Evolutionary conservation across 1,284 basidiomycete genomes (phyloP).

Genomic region (Inonotus hispidus): DNA sequence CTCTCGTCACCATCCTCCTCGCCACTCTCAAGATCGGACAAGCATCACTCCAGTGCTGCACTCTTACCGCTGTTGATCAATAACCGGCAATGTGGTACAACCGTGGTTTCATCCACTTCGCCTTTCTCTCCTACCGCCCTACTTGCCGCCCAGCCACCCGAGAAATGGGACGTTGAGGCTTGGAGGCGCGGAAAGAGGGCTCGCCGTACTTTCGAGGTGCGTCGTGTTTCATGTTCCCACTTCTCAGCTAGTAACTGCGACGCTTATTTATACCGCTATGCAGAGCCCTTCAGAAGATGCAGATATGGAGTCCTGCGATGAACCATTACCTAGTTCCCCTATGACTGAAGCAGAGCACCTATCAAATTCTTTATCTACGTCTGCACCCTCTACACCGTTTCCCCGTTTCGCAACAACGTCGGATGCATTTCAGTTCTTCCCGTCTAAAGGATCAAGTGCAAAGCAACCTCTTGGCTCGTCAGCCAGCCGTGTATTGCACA

Average conservation of each 20-base stretch:
- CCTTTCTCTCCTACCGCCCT: slow-evolving; percentile 21
- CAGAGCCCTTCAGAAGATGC: slow-evolving; percentile 15
- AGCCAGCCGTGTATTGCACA: background rate
- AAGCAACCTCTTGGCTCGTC: too few relatives aligned
- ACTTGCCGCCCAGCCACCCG: slow-evolving; percentile 25
- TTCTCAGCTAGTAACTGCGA: slow-evolving; percentile 8
- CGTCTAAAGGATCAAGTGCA: slow-evolving; percentile 23
- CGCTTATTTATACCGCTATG: background rate
- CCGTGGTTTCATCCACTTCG: slow-evolving; percentile 25
- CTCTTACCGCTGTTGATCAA: slow-evolving; percentile 35
- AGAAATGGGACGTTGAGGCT: slow-evolving; percentile 47
- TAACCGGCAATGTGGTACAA: slow-evolving; percentile 28
- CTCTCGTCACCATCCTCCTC: slow-evolving; percentile 34
- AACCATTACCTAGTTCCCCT: slow-evolving; percentile 10
- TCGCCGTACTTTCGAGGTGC: slow-evolving; percentile 41
- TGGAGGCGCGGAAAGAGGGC: slow-evolving; percentile 51
- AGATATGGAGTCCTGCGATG: slow-evolving; percentile 15
- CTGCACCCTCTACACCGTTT: slow-evolving; percentile 27
- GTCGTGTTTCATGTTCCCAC: slow-evolving; percentile 21
- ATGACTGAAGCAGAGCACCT: slow-evolving; percentile 1
- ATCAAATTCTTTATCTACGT: slow-evolving; percentile 2
- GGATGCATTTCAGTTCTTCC: slow-evolving; percentile 53
- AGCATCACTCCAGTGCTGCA: slow-evolving; percentile 32
- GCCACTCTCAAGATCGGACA: slow-evolving; percentile 27
- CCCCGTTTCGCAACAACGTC: slow-evolving; percentile 45